phyloP scores from a whole-genome alignment of 257 asterid genomes.

The Ophiorrhiza pumila region DNA sequence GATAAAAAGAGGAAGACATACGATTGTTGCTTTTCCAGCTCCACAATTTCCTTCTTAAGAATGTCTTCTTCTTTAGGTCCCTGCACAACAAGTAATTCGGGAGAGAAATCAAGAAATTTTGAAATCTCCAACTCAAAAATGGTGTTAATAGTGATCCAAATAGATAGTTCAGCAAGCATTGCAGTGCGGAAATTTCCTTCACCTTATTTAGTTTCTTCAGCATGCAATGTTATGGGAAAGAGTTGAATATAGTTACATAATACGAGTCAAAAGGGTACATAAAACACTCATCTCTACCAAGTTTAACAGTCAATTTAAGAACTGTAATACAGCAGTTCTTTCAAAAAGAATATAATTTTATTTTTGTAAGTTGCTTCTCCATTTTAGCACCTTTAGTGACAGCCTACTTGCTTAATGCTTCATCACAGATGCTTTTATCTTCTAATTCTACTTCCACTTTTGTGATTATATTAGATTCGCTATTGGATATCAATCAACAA shows the following conservation, averaged over 20 bases:
- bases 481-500: background rate
- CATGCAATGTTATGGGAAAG: background rate
- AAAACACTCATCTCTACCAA: background rate
- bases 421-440: background rate
- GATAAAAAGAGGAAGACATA: conserved; percentile 29
- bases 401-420: background rate
- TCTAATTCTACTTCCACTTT: background rate
- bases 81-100: conserved; percentile 26
- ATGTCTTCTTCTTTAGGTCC: conserved; percentile 43
- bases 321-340: background rate
- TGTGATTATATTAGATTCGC: no score
- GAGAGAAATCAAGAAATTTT: no score
- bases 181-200: conserved; percentile 14
- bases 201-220: background rate
- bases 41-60: conserved; percentile 54
- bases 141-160: background rate
- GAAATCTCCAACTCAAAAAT: background rate
- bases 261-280: background rate
- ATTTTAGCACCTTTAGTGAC: background rate
- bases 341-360: background rate
- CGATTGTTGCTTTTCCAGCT: conserved; percentile 53
- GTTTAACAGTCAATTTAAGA: background rate
- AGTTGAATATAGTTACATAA: background rate
- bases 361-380: background rate
- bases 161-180: conserved; percentile 11